These are phyloP conservation scores for Taiozyma sp. DNA, from an alignment of 1,139 yeast genomes.

Conservation along the genomic window DNA sequence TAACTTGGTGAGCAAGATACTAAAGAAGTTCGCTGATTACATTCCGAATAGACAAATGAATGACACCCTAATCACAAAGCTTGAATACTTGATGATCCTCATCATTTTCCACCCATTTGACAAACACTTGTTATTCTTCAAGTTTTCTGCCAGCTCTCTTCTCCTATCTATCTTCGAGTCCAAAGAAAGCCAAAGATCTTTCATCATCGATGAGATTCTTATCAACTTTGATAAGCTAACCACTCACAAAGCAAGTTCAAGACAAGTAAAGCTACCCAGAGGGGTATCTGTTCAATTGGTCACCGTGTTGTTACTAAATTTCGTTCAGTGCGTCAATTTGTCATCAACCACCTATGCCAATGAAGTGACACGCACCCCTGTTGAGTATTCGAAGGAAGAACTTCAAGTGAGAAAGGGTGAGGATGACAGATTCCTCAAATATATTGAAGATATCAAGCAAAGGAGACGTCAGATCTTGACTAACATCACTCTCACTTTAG, in stretches of 20 bases:
- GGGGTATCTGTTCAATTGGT: constrained; percentile 47
- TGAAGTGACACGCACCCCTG: constrained; percentile 9
- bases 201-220: constrained; percentile 58
- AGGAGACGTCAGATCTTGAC: constrained; percentile 17
- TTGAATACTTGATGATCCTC: constrained; percentile 44
- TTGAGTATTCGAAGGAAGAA: constrained; percentile 11
- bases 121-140: constrained; percentile 19
- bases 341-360: constrained; percentile 15
- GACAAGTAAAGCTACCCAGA: constrained; percentile 38
- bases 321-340: constrained; percentile 41
- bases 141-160: constrained; percentile 33
- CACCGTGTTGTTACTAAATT: constrained; percentile 39
- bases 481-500: constrained; percentile 36
- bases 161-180: constrained; percentile 41
- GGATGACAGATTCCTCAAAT: constrained; percentile 8
- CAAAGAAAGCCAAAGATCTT: constrained; percentile 48
- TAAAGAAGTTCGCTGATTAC: constrained; percentile 14
- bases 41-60: constrained; percentile 29
- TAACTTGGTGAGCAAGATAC: constrained; percentile 15
- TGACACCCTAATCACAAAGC: constrained; percentile 43
- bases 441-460: not conserved
- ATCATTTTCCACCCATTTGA: constrained; percentile 31
- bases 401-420: constrained; percentile 12
- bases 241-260: constrained; percentile 35
- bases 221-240: constrained; percentile 46